These are phyloP conservation scores for Malus hybrid DNA, from an alignment of 331 rosid genomes.

Conservation along the genomic window DNA sequence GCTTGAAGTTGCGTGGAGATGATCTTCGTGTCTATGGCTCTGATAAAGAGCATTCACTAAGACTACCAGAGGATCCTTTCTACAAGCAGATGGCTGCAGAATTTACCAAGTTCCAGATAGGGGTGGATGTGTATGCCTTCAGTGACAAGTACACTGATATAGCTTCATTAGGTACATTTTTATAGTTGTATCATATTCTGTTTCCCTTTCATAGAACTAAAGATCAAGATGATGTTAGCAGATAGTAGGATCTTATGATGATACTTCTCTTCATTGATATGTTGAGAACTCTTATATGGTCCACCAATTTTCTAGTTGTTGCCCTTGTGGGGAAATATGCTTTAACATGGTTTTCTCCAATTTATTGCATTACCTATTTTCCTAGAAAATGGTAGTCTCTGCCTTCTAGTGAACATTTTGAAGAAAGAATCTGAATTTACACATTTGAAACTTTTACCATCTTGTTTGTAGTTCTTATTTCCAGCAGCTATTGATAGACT, in stretches of 20 bases:
- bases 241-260: not conserved
- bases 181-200: not conserved
- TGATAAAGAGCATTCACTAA: conserved; percentile 76
- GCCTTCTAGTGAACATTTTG: not conserved
- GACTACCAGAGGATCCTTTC: conserved; percentile 94
- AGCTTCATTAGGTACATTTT: conserved; percentile 80
- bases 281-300: not conserved
- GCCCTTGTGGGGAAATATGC: not conserved
- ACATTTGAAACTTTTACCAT: not conserved
- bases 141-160: conserved; percentile 98
- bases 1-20: conserved; percentile 93
- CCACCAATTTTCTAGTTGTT: not conserved
- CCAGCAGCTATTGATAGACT: not conserved
- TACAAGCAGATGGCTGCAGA: conserved; percentile 99
- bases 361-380: not conserved
- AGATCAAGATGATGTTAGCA: not conserved
- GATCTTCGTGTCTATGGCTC: conserved; percentile 92
- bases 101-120: conserved; percentile 87
- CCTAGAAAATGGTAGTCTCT: not conserved
- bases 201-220: not conserved
- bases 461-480: not conserved
- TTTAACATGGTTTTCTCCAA: not conserved
- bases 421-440: conserved; percentile 1
- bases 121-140: conserved; percentile 71
- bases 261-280: not conserved